These are phyloP conservation scores for Kodamaea nitidulidarum DNA, from an alignment of 805 yeast species.

Conservation along the genomic window DNA sequence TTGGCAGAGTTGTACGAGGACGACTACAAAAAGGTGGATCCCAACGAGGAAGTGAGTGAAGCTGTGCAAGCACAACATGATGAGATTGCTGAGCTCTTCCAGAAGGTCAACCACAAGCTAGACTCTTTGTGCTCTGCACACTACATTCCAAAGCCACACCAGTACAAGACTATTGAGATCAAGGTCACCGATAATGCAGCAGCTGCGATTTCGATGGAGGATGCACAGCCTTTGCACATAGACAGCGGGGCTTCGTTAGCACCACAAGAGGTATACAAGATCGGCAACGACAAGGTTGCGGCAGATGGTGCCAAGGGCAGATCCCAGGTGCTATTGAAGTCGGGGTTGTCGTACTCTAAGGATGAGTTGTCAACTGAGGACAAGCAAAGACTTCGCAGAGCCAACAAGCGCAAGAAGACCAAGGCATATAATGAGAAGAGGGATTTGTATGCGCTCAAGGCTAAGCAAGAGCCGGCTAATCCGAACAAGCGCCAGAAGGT, in stretches of 20 bases:
- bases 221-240: slow-evolving; percentile 87
- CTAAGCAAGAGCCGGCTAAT: slow-evolving; percentile 23
- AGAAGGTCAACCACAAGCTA: slow-evolving; percentile 60
- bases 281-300: slow-evolving; percentile 36
- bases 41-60: slow-evolving; percentile 50
- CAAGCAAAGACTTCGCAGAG: slow-evolving; percentile 80
- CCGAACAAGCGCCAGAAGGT: slow-evolving; percentile 50
- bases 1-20: slow-evolving; percentile 91
- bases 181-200: slow-evolving; percentile 63
- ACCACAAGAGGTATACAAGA: slow-evolving; percentile 86
- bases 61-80: slow-evolving; percentile 69
- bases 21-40: slow-evolving; percentile 53
- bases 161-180: slow-evolving; percentile 67
- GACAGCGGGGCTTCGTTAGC: slow-evolving; percentile 75
- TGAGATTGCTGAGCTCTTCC: slow-evolving; percentile 67
- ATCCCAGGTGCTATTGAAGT: slow-evolving; percentile 61
- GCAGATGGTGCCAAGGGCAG: slow-evolving; percentile 31
- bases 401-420: slow-evolving; percentile 76
- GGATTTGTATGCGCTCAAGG: slow-evolving; percentile 24
- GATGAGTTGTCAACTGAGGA: slow-evolving; percentile 82
- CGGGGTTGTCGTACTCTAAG: slow-evolving; percentile 77
- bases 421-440: slow-evolving; percentile 43
- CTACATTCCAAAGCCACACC: slow-evolving; percentile 86
- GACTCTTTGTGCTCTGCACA: slow-evolving; percentile 94
- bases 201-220: slow-evolving; percentile 87